Evolutionary conservation across 73 alveolate species (phyloP).

Genomic region (Blepharisma japonicum): DNA sequence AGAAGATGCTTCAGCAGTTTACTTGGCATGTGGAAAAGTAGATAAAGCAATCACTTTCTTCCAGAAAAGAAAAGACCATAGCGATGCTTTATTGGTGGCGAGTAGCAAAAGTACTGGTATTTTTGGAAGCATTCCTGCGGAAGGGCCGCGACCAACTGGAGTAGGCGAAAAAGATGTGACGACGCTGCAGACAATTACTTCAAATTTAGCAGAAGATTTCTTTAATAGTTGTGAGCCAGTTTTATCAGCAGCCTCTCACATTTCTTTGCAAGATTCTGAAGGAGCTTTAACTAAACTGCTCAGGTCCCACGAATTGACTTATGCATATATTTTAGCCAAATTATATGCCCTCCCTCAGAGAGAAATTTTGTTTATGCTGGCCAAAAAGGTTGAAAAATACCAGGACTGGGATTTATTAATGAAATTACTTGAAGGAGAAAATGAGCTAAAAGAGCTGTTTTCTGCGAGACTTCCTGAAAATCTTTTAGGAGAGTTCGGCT

Average conservation of each 20-base stretch:
- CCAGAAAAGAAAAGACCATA: not conserved
- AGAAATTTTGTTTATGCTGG: not conserved
- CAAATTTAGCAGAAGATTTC: not conserved
- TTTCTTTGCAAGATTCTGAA: not conserved
- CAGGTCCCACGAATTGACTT: not conserved
- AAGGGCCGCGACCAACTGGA: not conserved
- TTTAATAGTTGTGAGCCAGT: conserved; percentile 3
- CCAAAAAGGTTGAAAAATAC: not conserved
- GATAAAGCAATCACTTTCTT: not conserved
- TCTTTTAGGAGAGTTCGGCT: not conserved
- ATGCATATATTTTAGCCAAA: not conserved
- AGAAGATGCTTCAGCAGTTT: conserved; percentile 8
- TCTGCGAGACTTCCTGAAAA: not conserved
- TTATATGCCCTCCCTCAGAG: not conserved
- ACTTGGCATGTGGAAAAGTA: conserved; percentile 20
- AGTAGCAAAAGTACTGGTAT: not conserved
- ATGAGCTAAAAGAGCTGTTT: not conserved
- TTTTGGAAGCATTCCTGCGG: not conserved
- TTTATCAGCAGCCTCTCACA: not conserved
- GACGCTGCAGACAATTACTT: not conserved
- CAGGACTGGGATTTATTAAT: not conserved
- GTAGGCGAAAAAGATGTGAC: not conserved
- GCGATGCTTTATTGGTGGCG: conserved; percentile 2
- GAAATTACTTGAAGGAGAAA: not conserved
- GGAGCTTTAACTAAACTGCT: conserved; percentile 1